Percentiles rank a stretch among this genome's conserved stretches.
phyloP scores from a whole-genome alignment of 192 early-diverging fungal genomes.

The Irineochytrium annulatum region DNA sequence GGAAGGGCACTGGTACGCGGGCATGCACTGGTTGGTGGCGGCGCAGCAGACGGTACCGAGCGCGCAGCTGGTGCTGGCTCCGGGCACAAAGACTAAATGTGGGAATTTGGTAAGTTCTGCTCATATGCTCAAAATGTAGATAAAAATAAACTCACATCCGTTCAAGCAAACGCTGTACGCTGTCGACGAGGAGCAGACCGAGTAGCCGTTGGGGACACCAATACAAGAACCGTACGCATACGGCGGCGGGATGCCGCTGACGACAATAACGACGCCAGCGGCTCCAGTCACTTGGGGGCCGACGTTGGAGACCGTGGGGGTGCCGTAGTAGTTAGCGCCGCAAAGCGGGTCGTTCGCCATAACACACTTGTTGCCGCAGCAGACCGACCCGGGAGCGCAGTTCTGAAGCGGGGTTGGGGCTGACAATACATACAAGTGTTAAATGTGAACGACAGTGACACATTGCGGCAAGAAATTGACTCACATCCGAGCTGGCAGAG shows the following conservation, averaged over 20 bases:
- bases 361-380: slow-evolving; percentile 18
- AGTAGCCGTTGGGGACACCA: neutral
- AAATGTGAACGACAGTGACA: no score
- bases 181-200: neutral
- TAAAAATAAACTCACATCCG: neutral
- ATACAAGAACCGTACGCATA: slow-evolving; percentile 1
- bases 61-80: neutral
- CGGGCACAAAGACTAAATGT: neutral
- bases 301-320: neutral
- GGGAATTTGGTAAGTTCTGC: no score
- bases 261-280: neutral
- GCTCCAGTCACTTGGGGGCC: neutral
- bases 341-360: neutral
- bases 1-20: neutral
- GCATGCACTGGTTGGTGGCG: slow-evolving; percentile 3
- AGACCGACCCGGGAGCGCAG: slow-evolving; percentile 18
- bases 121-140: no score
- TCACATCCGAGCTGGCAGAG: neutral
- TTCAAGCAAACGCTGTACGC: slow-evolving; percentile 4
- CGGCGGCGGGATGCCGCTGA: neutral
- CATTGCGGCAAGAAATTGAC: no score
- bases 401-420: slow-evolving; percentile 2
- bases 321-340: neutral
- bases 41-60: slow-evolving; percentile 9
- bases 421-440: neutral